Base-by-base conservation (phyloP, 441 rosid genomes). In the Arabidopsis lyrata region DNA sequence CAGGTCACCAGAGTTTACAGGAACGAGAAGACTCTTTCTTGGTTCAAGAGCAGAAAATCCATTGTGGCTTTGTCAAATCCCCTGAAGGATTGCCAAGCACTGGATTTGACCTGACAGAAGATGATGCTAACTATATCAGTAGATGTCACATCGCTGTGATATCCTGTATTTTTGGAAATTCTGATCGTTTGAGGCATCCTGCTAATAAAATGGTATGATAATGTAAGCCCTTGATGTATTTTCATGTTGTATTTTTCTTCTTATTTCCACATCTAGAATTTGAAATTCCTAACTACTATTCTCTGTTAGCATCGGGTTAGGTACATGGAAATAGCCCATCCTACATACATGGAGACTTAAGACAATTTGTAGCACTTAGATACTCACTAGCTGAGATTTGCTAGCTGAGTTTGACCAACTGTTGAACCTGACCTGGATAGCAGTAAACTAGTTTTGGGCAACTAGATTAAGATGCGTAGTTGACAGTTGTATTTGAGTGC, bases 111-210 rank as follows among this genome's bases (percentile, higher is more conserved):
- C 78, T 91, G 83, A 66, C 88, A 1, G 96, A 89, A 88, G 97
- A 89, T 82, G 98, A 93, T 78, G 56, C 73, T 50, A 88, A 82
- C 70, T 93, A 88, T 80, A 78, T 88, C 49, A 89, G 96, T 72
- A 85, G 81, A 82, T 89, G 98, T 81, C 97, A 93, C 83, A 87
- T 93, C 81, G 97, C 94, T 68, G 96, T 91, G 32, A 75, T 85
- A 56, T 91, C 98, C 48, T 89, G 97, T 83, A 93, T 93, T 75
- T 93, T 93, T 83, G 96, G 98, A 53, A 93, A 91, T 85, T 93
- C 97, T 72, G 98, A 93, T 83, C 94, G 86, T 67, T 80, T 93
- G 75, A 88, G 96, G 78, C 76, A 72, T 66, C 98, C 97, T 63
- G 77, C 85, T 58, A 71, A 76, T 53, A 91, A 88, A 86, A 83